These are phyloP conservation scores for Tulasnella sp. DNA, from an alignment of 768 basidiomycete species.

Conservation along the genomic window DNA sequence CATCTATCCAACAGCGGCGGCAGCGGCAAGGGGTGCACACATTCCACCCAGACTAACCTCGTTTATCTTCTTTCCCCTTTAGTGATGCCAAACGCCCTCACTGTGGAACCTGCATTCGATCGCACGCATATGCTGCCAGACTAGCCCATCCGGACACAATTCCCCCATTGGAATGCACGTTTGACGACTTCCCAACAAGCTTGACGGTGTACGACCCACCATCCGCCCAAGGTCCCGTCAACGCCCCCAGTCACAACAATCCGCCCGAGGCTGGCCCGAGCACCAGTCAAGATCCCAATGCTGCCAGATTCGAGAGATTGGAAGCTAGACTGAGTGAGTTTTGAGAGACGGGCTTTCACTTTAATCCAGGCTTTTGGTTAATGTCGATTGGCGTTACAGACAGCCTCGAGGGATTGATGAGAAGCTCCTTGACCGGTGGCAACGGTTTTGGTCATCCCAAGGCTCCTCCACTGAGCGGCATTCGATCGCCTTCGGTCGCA, in stretches of 20 bases:
- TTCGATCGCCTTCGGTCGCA: neutral
- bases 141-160: constrained; percentile 53
- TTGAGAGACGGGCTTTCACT: neutral
- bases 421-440: neutral
- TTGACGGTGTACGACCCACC: neutral
- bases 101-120: constrained; percentile 69
- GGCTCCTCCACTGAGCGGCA: neutral
- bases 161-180: constrained; percentile 61
- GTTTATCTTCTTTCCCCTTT: neutral
- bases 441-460: neutral
- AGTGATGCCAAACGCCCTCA: constrained; percentile 65
- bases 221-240: neutral
- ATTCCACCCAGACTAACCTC: neutral
- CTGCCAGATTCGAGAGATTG: neutral
- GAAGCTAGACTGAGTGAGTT: constrained; percentile 9
- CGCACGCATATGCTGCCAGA: constrained; percentile 58
- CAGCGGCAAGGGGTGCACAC: neutral
- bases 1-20: neutral
- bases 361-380: neutral
- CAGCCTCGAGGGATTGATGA: neutral
- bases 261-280: neutral
- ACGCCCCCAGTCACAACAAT: neutral
- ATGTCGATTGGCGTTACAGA: neutral
- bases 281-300: neutral
- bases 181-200: constrained; percentile 42